phyloP scores from a whole-genome alignment of 345 rosid species.

The Iberis pinnata region DNA sequence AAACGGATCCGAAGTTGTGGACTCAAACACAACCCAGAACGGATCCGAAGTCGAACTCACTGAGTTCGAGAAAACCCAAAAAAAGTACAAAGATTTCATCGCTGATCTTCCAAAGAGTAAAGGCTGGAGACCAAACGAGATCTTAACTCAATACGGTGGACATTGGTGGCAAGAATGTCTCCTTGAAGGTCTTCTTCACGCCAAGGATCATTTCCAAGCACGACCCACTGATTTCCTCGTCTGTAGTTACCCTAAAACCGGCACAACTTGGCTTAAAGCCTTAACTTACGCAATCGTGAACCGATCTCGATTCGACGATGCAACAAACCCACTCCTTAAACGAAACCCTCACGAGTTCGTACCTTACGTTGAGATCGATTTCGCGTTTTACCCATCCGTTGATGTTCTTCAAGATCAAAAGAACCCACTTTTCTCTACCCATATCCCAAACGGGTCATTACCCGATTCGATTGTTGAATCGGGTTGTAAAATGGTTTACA shows the following conservation, averaged over 20 bases:
- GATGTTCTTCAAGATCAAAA: slow-evolving; percentile 24
- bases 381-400: slow-evolving; percentile 26
- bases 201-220: slow-evolving; percentile 23
- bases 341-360: slow-evolving; percentile 36
- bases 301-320: slow-evolving; percentile 21
- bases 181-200: slow-evolving; percentile 30
- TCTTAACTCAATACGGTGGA: slow-evolving; percentile 21
- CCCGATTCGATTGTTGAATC: slow-evolving; percentile 22
- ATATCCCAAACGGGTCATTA: slow-evolving; percentile 24
- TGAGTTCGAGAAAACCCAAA: slow-evolving; percentile 26
- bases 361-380: slow-evolving; percentile 31
- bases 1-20: slow-evolving; percentile 5
- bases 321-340: slow-evolving; percentile 23
- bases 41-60: slow-evolving; percentile 1
- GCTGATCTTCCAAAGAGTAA: slow-evolving; percentile 18
- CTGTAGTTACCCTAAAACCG: slow-evolving; percentile 35
- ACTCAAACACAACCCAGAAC: background rate
- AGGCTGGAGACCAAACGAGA: slow-evolving; percentile 28
- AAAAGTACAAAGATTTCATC: slow-evolving; percentile 27
- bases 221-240: slow-evolving; percentile 26
- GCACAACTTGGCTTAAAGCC: slow-evolving; percentile 37
- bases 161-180: slow-evolving; percentile 29
- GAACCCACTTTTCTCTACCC: slow-evolving; percentile 32
- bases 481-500: slow-evolving; percentile 25
- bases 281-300: slow-evolving; percentile 26